Conservation (phyloP, 1,284 basidiomycete genomes). For the Cutaneotrichosporon sp. region DNA sequence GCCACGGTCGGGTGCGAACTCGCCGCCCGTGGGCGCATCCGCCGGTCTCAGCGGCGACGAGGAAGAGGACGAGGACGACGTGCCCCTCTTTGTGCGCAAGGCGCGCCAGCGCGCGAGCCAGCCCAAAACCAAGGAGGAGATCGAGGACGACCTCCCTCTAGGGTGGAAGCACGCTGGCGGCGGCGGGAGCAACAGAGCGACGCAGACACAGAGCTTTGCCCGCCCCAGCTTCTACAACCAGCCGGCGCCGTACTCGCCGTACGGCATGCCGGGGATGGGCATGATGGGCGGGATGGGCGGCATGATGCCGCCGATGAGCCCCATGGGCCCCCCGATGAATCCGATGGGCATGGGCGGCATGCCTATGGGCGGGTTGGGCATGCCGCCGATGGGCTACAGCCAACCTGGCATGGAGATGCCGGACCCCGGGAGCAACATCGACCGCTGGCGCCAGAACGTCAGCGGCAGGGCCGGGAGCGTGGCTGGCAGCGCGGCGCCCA, state of each 20-base stretch:
- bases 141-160: slow-evolving; percentile 47
- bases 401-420: slow-evolving; percentile 12
- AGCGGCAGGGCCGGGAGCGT: slow-evolving; percentile 5
- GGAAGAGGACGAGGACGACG: slow-evolving; percentile 38
- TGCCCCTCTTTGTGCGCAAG: slow-evolving; percentile 29
- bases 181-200: background rate
- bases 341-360: no score
- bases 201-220: background rate
- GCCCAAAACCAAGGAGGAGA: slow-evolving; percentile 24
- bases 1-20: background rate
- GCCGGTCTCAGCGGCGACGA: slow-evolving; percentile 3
- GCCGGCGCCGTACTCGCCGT: slow-evolving; percentile 10
- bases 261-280: slow-evolving; percentile 11
- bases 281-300: slow-evolving; percentile 3
- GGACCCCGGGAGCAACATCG: slow-evolving; percentile 26
- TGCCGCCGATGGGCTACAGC: slow-evolving; percentile 6
- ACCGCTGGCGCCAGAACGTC: slow-evolving; percentile 26
- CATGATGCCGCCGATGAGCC: background rate
- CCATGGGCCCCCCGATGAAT: background rate
- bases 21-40: background rate
- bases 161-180: slow-evolving; percentile 40
- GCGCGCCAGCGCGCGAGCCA: slow-evolving; percentile 5
- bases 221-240: slow-evolving; percentile 12
- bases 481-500: background rate
- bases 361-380: no score